Conservation (phyloP, 139 green algal genomes). For the Axilococcus clingmanii region DNA sequence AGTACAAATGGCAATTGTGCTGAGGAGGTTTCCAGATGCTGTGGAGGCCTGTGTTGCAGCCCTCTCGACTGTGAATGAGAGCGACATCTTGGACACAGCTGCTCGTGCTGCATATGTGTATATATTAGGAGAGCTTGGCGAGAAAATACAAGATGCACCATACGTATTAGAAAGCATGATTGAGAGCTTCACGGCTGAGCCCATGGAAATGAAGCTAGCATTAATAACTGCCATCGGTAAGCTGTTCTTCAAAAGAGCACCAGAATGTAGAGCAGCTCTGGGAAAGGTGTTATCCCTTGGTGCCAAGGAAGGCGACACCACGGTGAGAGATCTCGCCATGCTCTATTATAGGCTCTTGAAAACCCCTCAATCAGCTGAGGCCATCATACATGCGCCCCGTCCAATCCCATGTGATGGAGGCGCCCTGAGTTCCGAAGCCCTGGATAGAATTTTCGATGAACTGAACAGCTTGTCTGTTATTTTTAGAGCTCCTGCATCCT, state of each 20-base stretch:
- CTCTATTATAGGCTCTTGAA: slow-evolving; percentile 8
- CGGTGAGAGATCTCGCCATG: too few species aligned
- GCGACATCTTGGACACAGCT: slow-evolving; percentile 46
- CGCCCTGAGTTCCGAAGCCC: slow-evolving; percentile 42
- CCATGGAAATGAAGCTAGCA: slow-evolving; percentile 50
- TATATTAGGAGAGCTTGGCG: slow-evolving; percentile 83
- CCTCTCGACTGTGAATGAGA: slow-evolving; percentile 20
- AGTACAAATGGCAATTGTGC: slow-evolving; percentile 64
- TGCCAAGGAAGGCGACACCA: slow-evolving; percentile 23
- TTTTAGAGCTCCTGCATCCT: slow-evolving; percentile 45
- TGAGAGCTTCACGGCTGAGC: slow-evolving; percentile 41
- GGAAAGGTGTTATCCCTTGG: slow-evolving; percentile 8
- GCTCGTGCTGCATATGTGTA: slow-evolving; percentile 77
- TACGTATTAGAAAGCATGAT: slow-evolving; percentile 81
- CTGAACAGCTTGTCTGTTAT: slow-evolving; percentile 87
- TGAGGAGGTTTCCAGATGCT: slow-evolving; percentile 69
- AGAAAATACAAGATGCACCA: slow-evolving; percentile 67
- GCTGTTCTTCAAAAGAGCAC: slow-evolving; percentile 85
- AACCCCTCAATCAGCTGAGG: too few species aligned
- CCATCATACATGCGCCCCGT: too few species aligned
- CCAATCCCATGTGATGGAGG: slow-evolving; percentile 35
- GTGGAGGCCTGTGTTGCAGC: slow-evolving; percentile 39
- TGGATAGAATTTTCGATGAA: slow-evolving; percentile 83
- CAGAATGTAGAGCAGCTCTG: slow-evolving; percentile 68
- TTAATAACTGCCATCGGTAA: slow-evolving; percentile 70